These are phyloP conservation scores for Liriodendron chinense DNA, from an alignment of 164 flowering plant genomes.

Conservation along the genomic window DNA sequence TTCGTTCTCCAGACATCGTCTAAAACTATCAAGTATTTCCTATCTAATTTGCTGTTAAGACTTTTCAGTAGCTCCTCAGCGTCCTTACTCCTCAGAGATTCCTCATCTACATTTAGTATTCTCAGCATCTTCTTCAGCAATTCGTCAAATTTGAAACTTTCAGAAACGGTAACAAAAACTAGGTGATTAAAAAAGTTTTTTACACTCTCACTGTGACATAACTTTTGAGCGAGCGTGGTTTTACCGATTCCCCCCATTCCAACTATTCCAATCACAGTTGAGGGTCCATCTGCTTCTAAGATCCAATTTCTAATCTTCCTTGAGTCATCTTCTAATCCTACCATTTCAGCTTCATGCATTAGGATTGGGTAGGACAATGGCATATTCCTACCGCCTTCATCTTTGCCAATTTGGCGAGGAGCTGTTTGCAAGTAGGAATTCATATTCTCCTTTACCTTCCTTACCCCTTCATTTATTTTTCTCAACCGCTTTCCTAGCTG, in stretches of 20 bases:
- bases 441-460: neutral
- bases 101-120: neutral
- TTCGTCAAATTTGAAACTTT: neutral
- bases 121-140: neutral
- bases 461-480: no score
- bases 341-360: neutral
- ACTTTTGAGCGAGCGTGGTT: neutral
- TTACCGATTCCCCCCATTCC: neutral
- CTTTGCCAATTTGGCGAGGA: neutral
- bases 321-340: neutral
- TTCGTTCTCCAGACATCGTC: neutral
- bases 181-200: neutral
- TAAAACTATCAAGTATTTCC: neutral
- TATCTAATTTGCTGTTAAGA: neutral
- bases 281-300: neutral
- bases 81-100: neutral
- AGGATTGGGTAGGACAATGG: neutral
- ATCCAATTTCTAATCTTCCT: neutral
- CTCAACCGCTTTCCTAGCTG: neutral
- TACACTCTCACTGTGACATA: neutral
- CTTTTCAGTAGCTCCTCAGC: neutral
- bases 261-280: neutral
- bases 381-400: neutral
- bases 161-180: neutral
- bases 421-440: neutral